Conservation (phyloP, 768 basidiomycete species). For the Leccinellum rugosiceps region DNA sequence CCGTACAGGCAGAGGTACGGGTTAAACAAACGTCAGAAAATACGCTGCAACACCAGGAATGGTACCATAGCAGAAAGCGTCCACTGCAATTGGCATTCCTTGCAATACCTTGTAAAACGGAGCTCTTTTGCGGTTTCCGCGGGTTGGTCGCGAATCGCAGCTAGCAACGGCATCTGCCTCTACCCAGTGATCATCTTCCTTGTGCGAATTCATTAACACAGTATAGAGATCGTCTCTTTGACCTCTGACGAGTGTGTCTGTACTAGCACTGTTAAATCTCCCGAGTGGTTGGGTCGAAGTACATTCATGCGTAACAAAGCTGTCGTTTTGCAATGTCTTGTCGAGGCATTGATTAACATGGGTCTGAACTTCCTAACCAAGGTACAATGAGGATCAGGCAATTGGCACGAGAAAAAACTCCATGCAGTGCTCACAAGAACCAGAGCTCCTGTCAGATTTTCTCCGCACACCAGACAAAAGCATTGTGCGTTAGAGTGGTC, state of each 20-base stretch:
- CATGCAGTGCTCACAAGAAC: slow-evolving; percentile 26
- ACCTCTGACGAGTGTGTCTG: not conserved
- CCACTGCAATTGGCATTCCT: slow-evolving; percentile 98
- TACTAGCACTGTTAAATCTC: not conserved
- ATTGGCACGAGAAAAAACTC: slow-evolving; percentile 6
- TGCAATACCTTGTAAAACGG: slow-evolving; percentile 96
- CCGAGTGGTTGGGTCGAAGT: not conserved
- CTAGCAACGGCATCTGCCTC: slow-evolving; percentile 61
- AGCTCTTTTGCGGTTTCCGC: slow-evolving; percentile 63
- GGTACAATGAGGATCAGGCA: slow-evolving; percentile 3
- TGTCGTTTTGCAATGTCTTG: slow-evolving; percentile 13
- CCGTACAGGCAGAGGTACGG: not conserved
- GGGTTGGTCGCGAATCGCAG: slow-evolving; percentile 42
- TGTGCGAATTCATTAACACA: slow-evolving; percentile 84
- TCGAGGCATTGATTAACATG: slow-evolving; percentile 64
- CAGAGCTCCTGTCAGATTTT: slow-evolving; percentile 6
- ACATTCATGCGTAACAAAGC: not conserved
- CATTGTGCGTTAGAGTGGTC: not conserved
- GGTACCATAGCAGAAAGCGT: slow-evolving; percentile 91
- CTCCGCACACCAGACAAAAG: slow-evolving; percentile 28
- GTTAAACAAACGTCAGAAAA: slow-evolving; percentile 68
- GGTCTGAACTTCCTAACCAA: slow-evolving; percentile 41
- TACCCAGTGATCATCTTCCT: slow-evolving; percentile 82
- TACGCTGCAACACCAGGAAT: slow-evolving; percentile 91
- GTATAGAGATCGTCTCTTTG: slow-evolving; percentile 53